phyloP scores from a whole-genome alignment of 78 protist species.

The Anaeramoeba ignava region DNA sequence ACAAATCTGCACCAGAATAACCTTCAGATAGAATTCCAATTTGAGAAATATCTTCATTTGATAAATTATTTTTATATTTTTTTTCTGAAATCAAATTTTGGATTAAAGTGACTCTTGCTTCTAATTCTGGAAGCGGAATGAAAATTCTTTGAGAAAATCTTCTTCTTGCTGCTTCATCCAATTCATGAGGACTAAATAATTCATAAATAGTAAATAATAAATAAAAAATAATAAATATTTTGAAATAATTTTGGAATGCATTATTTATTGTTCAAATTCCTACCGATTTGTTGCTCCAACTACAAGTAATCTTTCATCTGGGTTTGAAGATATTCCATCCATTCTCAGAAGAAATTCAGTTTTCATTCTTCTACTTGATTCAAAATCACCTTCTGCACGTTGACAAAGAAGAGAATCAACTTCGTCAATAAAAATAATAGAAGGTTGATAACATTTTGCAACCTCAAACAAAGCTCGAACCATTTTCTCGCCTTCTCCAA shows the following conservation, averaged over 20 bases:
- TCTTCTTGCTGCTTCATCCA: background rate
- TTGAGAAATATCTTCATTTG: background rate
- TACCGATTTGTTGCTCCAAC: slow-evolving; percentile 1
- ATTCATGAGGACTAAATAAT: background rate
- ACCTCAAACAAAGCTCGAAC: background rate
- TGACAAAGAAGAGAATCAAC: background rate
- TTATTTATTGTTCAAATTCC: too few relatives aligned
- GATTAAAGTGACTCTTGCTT: background rate
- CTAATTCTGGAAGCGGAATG: background rate
- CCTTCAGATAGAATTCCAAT: background rate
- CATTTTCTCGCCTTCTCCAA: background rate
- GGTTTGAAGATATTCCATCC: background rate
- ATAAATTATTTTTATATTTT: background rate
- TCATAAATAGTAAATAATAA: too few relatives aligned
- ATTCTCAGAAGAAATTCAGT: background rate
- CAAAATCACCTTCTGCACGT: background rate
- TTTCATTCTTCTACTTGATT: background rate
- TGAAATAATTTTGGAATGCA: too few relatives aligned
- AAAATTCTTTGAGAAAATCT: background rate
- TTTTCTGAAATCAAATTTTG: background rate
- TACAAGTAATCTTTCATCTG: background rate
- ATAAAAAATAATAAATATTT: too few relatives aligned
- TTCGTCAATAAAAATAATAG: background rate
- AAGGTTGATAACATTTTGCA: background rate
- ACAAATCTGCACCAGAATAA: slow-evolving; percentile 17